A percentile compares a stretch with the other conserved stretches of the same genome.
Conservation (phyloP, 2,329 filamentous ascomycete species). For the Boeremia exigua region DNA sequence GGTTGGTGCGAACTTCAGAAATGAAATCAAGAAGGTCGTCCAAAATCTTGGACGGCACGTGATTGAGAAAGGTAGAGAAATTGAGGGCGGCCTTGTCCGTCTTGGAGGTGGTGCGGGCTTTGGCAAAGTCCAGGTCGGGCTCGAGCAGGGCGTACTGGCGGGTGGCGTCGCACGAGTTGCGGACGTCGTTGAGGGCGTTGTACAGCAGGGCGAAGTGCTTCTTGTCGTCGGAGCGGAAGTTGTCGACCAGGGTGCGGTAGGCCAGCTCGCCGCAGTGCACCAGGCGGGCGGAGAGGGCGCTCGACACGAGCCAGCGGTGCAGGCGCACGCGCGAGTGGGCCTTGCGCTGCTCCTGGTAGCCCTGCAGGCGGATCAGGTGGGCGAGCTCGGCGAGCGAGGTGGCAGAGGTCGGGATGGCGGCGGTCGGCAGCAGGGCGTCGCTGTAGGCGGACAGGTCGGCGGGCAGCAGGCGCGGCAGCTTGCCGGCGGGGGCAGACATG, state of each 20-base stretch:
- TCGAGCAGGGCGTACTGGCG: conserved; percentile 74
- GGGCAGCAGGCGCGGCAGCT: conserved; percentile 63
- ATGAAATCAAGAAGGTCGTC: conserved; percentile 81
- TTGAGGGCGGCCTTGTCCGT: conserved; percentile 52
- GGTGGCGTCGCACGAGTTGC: conserved; percentile 76
- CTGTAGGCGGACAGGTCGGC: conserved; percentile 71
- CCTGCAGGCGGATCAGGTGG: conserved; percentile 76
- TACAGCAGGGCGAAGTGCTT: conserved; percentile 76
- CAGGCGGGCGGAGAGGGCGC: conserved; percentile 75
- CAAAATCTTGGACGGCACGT: conserved; percentile 76
- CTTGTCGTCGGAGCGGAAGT: conserved; percentile 80
- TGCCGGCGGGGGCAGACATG: conserved; percentile 54
- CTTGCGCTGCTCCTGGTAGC: conserved; percentile 82
- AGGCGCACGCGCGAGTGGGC: conserved; percentile 74
- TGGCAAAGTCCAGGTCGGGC: conserved; percentile 69
- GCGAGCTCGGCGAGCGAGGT: conserved; percentile 79
- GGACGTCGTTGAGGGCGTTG: conserved; percentile 79
- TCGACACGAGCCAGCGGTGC: conserved; percentile 76
- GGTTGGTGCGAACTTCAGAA: conserved; percentile 81
- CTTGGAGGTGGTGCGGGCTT: conserved; percentile 42
- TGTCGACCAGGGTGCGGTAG: conserved; percentile 77
- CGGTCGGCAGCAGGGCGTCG: conserved; percentile 63
- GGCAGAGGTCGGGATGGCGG: conserved; percentile 63
- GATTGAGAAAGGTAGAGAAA: conserved; percentile 61
- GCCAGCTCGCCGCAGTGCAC: conserved; percentile 76